Conservation (phyloP, 345 rosid genomes). For the Heritiera littoralis region DNA sequence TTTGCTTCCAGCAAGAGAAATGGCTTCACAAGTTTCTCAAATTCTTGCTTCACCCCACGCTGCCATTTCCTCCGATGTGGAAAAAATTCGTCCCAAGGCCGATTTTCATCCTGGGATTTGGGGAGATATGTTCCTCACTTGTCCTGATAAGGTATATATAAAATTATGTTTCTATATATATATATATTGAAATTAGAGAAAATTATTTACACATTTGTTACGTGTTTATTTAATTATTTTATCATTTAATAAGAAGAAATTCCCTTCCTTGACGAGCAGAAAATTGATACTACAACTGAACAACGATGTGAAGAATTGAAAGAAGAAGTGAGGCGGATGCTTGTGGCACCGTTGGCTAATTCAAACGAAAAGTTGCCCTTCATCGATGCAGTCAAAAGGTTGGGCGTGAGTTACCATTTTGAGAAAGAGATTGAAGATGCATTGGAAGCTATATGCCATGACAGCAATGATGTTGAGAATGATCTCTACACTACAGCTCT, state of each 20-base stretch:
- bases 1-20: not conserved
- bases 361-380: not conserved
- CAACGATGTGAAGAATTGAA: not conserved
- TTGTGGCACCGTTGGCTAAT: not conserved
- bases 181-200: no score
- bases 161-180: no score
- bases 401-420: slow-evolving; percentile 27
- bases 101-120: slow-evolving; percentile 10
- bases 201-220: no score
- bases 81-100: slow-evolving; percentile 3
- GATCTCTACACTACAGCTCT: not conserved
- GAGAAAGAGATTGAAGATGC: not conserved
- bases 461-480: not conserved
- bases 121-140: slow-evolving; percentile 6
- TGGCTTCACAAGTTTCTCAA: slow-evolving; percentile 8
- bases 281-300: not conserved
- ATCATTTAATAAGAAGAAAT: no score
- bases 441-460: not conserved
- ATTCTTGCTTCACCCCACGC: not conserved
- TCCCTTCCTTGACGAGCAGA: not conserved
- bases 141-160: not conserved
- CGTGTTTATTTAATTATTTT: no score
- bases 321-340: not conserved
- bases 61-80: not conserved
- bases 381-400: not conserved